Percentiles rank a stretch among this genome's conserved stretches.
phyloP scores from a whole-genome alignment of 2,329 filamentous ascomycete species.

The Penicillium sp. region DNA sequence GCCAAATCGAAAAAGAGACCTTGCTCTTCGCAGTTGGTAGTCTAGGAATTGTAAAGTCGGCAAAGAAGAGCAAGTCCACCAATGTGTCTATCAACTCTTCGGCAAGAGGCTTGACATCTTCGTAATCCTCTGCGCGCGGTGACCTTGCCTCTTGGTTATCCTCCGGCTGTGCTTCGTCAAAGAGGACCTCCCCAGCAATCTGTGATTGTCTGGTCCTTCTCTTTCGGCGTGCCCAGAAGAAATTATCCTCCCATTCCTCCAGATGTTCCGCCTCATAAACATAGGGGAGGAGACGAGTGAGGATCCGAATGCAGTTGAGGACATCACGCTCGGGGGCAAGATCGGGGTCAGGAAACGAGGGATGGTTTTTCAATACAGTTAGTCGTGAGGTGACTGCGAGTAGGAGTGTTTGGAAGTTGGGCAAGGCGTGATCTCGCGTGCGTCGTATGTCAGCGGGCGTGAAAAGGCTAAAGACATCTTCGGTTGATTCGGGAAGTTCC shows the following conservation, averaged over 20 bases:
- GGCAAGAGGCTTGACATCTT: slow-evolving; percentile 80
- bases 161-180: slow-evolving; percentile 68
- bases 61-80: slow-evolving; percentile 85
- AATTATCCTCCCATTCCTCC: slow-evolving; percentile 80
- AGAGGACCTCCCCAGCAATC: slow-evolving; percentile 73
- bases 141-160: slow-evolving; percentile 49
- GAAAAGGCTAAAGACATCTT: slow-evolving; percentile 96
- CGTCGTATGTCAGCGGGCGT: slow-evolving; percentile 83
- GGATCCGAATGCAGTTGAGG: slow-evolving; percentile 90
- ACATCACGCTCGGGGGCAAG: slow-evolving; percentile 79
- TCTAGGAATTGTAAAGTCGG: slow-evolving; percentile 79
- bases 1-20: slow-evolving; percentile 93
- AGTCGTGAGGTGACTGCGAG: slow-evolving; percentile 79
- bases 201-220: slow-evolving; percentile 67
- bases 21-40: slow-evolving; percentile 70
- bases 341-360: slow-evolving; percentile 83
- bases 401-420: slow-evolving; percentile 86
- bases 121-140: slow-evolving; percentile 61
- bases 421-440: slow-evolving; percentile 77
- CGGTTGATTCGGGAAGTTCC: slow-evolving; percentile 91
- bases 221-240: slow-evolving; percentile 81
- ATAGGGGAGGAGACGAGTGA: slow-evolving; percentile 86
- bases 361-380: slow-evolving; percentile 78
- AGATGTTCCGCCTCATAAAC: slow-evolving; percentile 86
- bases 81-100: slow-evolving; percentile 91